These are phyloP conservation scores for Podospora fimiseda DNA, from an alignment of 495 filamentous ascomycete genomes.

Conservation along the genomic window DNA sequence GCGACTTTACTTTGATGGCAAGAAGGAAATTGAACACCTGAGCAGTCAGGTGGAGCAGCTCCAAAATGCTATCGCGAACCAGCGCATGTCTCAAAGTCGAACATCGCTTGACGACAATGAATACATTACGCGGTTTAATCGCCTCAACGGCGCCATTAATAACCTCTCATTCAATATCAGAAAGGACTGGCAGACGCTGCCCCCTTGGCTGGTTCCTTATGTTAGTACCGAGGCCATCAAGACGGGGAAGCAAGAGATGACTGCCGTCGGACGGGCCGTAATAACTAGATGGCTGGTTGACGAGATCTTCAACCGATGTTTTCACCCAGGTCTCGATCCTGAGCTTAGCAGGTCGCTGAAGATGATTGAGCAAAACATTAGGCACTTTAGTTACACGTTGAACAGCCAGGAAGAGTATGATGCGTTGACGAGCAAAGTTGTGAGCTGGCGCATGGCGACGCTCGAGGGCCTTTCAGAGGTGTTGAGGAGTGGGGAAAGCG, in stretches of 20 bases:
- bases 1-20: constrained; percentile 92
- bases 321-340: constrained; percentile 80
- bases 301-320: constrained; percentile 82
- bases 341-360: constrained; percentile 73
- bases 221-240: constrained; percentile 78
- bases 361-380: constrained; percentile 82
- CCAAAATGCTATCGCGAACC: constrained; percentile 93
- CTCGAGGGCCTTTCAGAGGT: constrained; percentile 78
- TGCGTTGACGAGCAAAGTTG: constrained; percentile 75
- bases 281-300: constrained; percentile 89
- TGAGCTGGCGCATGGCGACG: constrained; percentile 90
- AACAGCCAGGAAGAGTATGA: constrained; percentile 84
- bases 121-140: constrained; percentile 82
- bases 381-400: constrained; percentile 59
- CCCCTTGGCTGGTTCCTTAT: constrained; percentile 65
- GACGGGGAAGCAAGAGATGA: constrained; percentile 93
- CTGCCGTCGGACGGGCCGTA: constrained; percentile 81
- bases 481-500: constrained; percentile 58
- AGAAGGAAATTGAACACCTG: constrained; percentile 79
- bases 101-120: constrained; percentile 95
- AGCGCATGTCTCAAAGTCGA: constrained; percentile 87
- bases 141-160: constrained; percentile 89
- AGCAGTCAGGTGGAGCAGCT: constrained; percentile 87
- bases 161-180: constrained; percentile 92
- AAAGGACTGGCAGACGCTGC: constrained; percentile 81